Evolutionary conservation across 2,329 filamentous ascomycete genomes (phyloP), one percentile per base, ranked within the genome.

Genomic region (Ceratocystis destructans): DNA sequence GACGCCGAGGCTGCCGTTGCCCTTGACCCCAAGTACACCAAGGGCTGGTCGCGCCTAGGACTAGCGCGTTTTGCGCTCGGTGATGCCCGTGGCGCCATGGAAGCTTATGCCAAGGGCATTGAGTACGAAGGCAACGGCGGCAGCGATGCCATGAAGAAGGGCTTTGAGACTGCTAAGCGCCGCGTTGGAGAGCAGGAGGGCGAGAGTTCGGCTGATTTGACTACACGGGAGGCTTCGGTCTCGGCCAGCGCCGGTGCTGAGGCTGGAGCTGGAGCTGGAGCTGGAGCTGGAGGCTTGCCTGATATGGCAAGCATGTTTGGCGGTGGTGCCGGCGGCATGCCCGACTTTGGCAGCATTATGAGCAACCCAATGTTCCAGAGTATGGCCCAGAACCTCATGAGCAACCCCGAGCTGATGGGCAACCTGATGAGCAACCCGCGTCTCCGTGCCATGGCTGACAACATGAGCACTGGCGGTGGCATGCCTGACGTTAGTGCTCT

Each of bases 371-470:
- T 97, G 94, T 96, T 99, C 78, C 85, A 91, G 63, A 89, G 83
- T 78, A 96, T 97, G 91, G 94, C 94, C 3, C 90, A 96, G 80
- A 96, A 90, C 76, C 77, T 99, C 66, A 97, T 97, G 94, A 90
- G 86, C 78, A 96, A 99, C 78, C 94, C 94, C 0, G 89, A 96
- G 8, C 85, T 92, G 80, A 88, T 97, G 85, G 83, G 81, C 74
- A 94, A 91, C 75, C 77, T 99, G 67, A 96, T 99, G 92, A 90
- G 81, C 80, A 97, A 99, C 80, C 94, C 94, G 2, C 84, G 87
- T 69, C 78, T 97, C 69, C 83, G 89, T 66, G 85, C 95, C 74
- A 93, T 96, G 90, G 91, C 90, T 59, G 86, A 88, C 73, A 84
- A 83, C 71, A 91, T 96, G 73, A 84, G 83, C 69, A 79, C 80